phyloP scores from a whole-genome alignment of 805 yeast species.

The Huiozyma naganishii region DNA sequence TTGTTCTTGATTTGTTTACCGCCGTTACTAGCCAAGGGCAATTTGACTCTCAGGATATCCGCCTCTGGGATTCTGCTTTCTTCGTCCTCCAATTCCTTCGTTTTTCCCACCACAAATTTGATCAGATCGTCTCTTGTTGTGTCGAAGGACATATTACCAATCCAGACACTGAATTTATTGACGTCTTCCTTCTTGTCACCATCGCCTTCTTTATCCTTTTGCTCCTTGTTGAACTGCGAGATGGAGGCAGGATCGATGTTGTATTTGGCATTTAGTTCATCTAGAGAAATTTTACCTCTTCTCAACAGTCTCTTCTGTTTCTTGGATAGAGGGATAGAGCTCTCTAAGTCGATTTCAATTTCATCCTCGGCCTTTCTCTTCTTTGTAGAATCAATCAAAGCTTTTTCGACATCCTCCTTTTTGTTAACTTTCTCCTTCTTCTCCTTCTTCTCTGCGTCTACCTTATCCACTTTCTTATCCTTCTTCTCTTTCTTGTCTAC shows the following conservation, averaged over 20 bases:
- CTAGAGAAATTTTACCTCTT: constrained; percentile 57
- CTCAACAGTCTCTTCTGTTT: constrained; percentile 82
- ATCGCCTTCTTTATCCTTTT: constrained; percentile 24
- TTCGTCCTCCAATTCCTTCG: constrained; percentile 32
- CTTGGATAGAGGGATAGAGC: constrained; percentile 76
- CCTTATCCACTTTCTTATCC: neutral
- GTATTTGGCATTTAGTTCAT: constrained; percentile 38
- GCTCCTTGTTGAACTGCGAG: constrained; percentile 31
- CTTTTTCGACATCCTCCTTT: constrained; percentile 19
- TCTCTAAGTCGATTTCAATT: constrained; percentile 56
- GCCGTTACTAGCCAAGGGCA: constrained; percentile 58
- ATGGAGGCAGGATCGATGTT: constrained; percentile 30
- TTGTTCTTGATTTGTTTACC: constrained; percentile 45
- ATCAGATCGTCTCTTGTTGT: constrained; percentile 66
- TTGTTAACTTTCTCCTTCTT: constrained; percentile 15
- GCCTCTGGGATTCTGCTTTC: constrained; percentile 35
- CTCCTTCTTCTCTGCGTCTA: constrained; percentile 7
- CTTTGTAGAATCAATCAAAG: constrained; percentile 27
- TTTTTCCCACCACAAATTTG: constrained; percentile 52
- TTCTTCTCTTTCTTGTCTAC: too few relatives aligned
- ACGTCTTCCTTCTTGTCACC: constrained; percentile 35
- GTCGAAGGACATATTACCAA: constrained; percentile 83
- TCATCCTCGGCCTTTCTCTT: constrained; percentile 37
- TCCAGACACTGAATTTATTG: constrained; percentile 69
- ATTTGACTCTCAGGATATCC: constrained; percentile 64